phyloP scores from a whole-genome alignment of 139 green algal genomes.

The Chlamydomonas eustigma region DNA sequence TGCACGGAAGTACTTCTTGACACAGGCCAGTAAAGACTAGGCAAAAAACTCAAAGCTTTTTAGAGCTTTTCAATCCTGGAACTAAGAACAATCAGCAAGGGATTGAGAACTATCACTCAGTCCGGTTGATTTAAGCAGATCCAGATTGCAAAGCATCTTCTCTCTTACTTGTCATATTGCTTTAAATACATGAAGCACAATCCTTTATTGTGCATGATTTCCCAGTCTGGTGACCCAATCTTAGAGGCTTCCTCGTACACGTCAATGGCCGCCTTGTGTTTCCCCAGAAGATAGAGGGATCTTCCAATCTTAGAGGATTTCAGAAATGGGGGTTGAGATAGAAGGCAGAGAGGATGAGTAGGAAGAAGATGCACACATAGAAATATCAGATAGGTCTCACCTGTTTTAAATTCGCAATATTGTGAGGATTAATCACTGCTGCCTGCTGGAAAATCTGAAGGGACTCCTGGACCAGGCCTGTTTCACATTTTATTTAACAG shows the following conservation, averaged over 20 bases:
- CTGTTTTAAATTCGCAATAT: slow-evolving; percentile 69
- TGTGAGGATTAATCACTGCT: slow-evolving; percentile 62
- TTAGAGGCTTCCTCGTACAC: slow-evolving; percentile 72
- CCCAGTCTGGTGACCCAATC: slow-evolving; percentile 62
- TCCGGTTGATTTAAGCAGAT: too few relatives aligned
- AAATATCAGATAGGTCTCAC: slow-evolving; percentile 19
- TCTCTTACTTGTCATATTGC: slow-evolving; percentile 33
- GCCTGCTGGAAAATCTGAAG: slow-evolving; percentile 71
- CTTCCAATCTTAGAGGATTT: slow-evolving; percentile 57
- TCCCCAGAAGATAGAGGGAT: slow-evolving; percentile 68
- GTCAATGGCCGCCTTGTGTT: slow-evolving; percentile 64
- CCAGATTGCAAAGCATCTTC: too few relatives aligned
- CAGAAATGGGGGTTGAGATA: too few relatives aligned
- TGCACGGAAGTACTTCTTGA: too few relatives aligned
- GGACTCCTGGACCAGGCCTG: slow-evolving; percentile 66
- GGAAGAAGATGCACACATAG: neutral
- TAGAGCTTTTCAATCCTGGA: too few relatives aligned
- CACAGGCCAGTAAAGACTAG: too few relatives aligned
- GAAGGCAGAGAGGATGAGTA: neutral
- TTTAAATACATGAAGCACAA: slow-evolving; percentile 63
- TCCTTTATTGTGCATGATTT: slow-evolving; percentile 76
- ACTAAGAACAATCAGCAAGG: too few relatives aligned
- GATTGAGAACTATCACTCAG: too few relatives aligned
- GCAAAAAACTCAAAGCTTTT: too few relatives aligned
- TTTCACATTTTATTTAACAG: neutral